Conservation (phyloP, 2,329 filamentous ascomycete species). For the Berkeleyomyces basicola region DNA sequence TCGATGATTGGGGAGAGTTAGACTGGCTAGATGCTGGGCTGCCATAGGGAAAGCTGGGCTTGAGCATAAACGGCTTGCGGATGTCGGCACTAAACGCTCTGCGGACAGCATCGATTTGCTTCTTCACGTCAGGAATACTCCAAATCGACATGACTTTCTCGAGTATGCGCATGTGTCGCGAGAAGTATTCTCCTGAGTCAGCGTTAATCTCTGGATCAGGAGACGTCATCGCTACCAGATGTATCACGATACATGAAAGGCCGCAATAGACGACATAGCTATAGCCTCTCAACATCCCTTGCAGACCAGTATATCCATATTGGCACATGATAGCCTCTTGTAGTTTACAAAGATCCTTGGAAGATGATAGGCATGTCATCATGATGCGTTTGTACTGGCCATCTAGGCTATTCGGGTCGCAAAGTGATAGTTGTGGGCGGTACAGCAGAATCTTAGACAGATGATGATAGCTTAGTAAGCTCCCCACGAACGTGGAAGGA, state of each 20-base stretch:
- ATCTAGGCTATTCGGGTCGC: constrained; percentile 53
- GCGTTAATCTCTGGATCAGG: constrained; percentile 76
- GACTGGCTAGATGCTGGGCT: constrained; percentile 53
- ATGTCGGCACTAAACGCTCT: constrained; percentile 82
- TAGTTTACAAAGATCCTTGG: constrained; percentile 68
- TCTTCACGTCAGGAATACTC: constrained; percentile 80
- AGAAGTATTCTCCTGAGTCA: constrained; percentile 78
- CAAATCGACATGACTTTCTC: constrained; percentile 70
- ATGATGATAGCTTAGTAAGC: constrained; percentile 79
- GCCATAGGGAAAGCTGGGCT: constrained; percentile 72
- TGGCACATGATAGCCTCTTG: constrained; percentile 68
- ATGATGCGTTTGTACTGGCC: constrained; percentile 79
- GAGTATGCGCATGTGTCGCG: constrained; percentile 82
- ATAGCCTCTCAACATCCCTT: constrained; percentile 86
- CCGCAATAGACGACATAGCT: constrained; percentile 92
- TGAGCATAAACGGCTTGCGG: constrained; percentile 74
- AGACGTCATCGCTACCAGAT: constrained; percentile 83
- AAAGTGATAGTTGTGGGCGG: constrained; percentile 65
- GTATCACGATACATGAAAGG: constrained; percentile 79
- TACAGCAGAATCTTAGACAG: constrained; percentile 74
- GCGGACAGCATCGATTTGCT: constrained; percentile 74
- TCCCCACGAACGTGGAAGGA: constrained; percentile 72
- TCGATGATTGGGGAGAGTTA: constrained; percentile 39
- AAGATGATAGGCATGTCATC: constrained; percentile 67
- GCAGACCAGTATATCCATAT: constrained; percentile 62